Base-by-base conservation (phyloP, 2,329 filamentous ascomycete genomes). In the Samsoniella hepiali region DNA sequence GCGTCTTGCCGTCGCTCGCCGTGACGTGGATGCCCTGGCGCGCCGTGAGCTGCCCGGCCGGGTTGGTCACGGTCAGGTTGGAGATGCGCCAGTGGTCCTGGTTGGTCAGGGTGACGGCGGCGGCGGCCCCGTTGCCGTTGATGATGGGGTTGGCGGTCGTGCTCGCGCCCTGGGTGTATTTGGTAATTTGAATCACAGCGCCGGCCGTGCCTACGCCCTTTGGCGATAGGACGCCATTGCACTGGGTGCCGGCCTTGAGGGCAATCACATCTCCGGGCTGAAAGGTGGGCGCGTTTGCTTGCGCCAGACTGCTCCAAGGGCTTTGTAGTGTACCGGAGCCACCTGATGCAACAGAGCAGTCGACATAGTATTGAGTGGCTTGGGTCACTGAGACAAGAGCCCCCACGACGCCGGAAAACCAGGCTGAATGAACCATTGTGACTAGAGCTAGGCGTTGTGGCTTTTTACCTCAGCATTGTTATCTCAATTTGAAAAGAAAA, bases 21-120 rank as follows among this genome's bases (percentile, higher is more conserved):
- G 66, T 67, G 29, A 67, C 67, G 36, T 65, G 64, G 27, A 70
- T 69, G 10, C 69, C 68, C 50, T 68, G 68, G 9, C 67, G 60
- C 50, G 64, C 61, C 8, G 55, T 66, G 7, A 69, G 61, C 1
- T 22, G 13, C 1, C 53, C 13, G 0, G 68, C 68, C 11, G 68
- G 66, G 49, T 70, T 70, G 34, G 65, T 64, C 31, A 69, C 56
- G 13, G 61, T 63, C 49, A 69, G 65, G 22, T 68, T 66, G 29
- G 67, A 67, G 15, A 70, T 68, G 31, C 63, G 42, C 69, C 69
- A 70, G 60, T 69, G 61, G 15, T 70, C 67, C 32, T 69, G 69
- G 58, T 70, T 69, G 9, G 62, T 68, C 45, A 70, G 51, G 8
- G 64, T 59, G 8, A 70, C 63, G 15, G 67, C 68, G 3, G 68